Conservation (phyloP, 768 basidiomycete genomes). For the Lactarius deliciosus region DNA sequence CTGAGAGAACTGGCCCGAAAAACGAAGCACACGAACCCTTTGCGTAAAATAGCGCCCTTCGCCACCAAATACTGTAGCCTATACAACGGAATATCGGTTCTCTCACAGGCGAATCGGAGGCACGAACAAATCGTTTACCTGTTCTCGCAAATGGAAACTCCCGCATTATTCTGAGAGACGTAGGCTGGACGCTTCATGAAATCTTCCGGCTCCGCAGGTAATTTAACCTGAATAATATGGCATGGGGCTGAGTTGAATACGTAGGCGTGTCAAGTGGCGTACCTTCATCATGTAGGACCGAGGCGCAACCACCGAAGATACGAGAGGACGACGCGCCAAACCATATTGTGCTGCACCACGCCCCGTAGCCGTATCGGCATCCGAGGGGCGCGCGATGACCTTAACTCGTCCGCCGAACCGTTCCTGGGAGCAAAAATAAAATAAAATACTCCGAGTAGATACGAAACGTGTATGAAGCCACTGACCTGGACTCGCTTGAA, state of each 20-base stretch:
- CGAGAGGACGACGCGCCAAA: constrained; percentile 68
- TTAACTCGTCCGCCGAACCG: constrained; percentile 63
- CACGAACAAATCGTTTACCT: constrained; percentile 42
- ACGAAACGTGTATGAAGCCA: constrained; percentile 23
- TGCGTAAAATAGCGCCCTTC: constrained; percentile 83
- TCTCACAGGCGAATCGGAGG: constrained; percentile 1
- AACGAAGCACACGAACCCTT: constrained; percentile 57
- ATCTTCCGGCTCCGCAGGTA: constrained; percentile 85
- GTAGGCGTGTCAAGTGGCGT: constrained; percentile 26
- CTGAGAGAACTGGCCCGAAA: constrained; percentile 8
- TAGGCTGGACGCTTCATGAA: constrained; percentile 84
- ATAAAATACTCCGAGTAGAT: constrained; percentile 22
- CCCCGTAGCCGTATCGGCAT: constrained; percentile 85
- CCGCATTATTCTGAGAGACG: constrained; percentile 74
- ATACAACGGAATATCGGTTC: constrained; percentile 2
- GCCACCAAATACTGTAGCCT: constrained; percentile 86
- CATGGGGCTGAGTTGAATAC: background rate
- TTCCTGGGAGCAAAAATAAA: constrained; percentile 43
- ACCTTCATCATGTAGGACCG: constrained; percentile 88
- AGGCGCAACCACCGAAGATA: constrained; percentile 80
- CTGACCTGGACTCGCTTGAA: constrained; percentile 74
- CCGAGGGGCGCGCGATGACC: constrained; percentile 79
- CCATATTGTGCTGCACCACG: constrained; percentile 90
- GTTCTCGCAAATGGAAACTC: constrained; percentile 80
- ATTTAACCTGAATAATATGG: constrained; percentile 59